Percentiles rank a stretch among this genome's conserved stretches.
Evolutionary conservation across 139 green algal species (phyloP).

Genomic region (Chlorella vulgaris): DNA sequence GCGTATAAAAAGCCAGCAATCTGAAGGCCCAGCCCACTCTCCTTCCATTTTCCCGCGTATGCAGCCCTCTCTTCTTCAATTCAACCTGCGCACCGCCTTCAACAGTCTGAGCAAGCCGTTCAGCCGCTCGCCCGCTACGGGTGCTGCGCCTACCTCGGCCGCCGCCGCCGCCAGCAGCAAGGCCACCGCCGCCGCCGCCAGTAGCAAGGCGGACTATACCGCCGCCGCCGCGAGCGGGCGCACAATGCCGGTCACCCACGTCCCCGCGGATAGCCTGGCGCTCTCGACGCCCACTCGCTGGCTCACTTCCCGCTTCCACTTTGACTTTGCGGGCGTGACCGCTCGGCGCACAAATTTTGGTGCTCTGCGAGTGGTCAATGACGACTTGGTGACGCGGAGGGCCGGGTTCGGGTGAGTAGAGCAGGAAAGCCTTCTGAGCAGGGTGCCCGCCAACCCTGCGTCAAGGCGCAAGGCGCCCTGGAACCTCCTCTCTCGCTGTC

Average conservation of each 20-base stretch:
- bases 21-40: too few species aligned
- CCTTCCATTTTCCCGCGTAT: too few species aligned
- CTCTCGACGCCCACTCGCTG: conserved; percentile 59
- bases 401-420: conserved; percentile 78
- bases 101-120: too few species aligned
- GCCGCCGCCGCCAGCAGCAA: too few species aligned
- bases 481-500: too few species aligned
- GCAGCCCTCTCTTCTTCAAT: too few species aligned
- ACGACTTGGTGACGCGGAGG: conserved; percentile 74
- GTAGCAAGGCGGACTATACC: neutral
- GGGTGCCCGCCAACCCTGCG: neutral
- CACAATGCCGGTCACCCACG: neutral
- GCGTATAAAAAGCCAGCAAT: too few species aligned
- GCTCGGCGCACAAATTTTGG: conserved; percentile 59
- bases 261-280: neutral
- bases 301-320: conserved; percentile 78
- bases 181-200: too few species aligned
- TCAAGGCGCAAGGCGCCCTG: neutral
- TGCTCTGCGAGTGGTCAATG: conserved; percentile 71
- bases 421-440: too few species aligned
- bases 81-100: too few species aligned
- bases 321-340: conserved; percentile 66
- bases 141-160: too few species aligned
- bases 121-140: too few species aligned
- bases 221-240: neutral